Evolutionary conservation across 2,329 filamentous ascomycete species (phyloP).

Genomic region (Colletotrichum theobromicola): DNA sequence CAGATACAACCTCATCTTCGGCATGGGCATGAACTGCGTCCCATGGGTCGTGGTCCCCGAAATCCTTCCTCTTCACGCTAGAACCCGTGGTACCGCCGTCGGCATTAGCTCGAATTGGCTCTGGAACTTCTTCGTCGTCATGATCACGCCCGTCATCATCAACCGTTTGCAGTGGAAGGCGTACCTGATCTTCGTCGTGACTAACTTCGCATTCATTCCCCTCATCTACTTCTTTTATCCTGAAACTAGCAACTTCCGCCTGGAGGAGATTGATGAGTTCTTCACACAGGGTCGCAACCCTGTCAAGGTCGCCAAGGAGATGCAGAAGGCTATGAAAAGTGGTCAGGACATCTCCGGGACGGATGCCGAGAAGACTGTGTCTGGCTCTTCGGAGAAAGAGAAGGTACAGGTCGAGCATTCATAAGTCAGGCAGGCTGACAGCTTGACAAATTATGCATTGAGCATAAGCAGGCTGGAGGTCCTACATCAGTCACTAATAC

Average conservation of each 20-base stretch:
- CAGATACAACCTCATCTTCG: conserved; percentile 33
- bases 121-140: conserved; percentile 45
- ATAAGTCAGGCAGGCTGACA: no score
- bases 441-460: no score
- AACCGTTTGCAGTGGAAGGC: conserved; percentile 53
- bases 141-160: conserved; percentile 57
- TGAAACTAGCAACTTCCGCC: conserved; percentile 52
- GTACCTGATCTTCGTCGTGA: conserved; percentile 57
- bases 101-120: conserved; percentile 41
- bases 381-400: not conserved
- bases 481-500: no score
- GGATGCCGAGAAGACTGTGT: not conserved
- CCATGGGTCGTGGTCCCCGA: conserved; percentile 43
- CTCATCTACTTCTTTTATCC: conserved; percentile 54
- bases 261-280: conserved; percentile 58
- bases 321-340: conserved; percentile 6
- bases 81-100: conserved; percentile 36
- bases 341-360: not conserved
- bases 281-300: conserved; percentile 34
- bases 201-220: conserved; percentile 50
- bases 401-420: not conserved
- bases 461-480: no score
- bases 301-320: conserved; percentile 14
- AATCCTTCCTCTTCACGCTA: conserved; percentile 35
- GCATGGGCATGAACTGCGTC: conserved; percentile 33